Conservation (phyloP, 176 grass and related monocot species). For the Zoysia japonica region DNA sequence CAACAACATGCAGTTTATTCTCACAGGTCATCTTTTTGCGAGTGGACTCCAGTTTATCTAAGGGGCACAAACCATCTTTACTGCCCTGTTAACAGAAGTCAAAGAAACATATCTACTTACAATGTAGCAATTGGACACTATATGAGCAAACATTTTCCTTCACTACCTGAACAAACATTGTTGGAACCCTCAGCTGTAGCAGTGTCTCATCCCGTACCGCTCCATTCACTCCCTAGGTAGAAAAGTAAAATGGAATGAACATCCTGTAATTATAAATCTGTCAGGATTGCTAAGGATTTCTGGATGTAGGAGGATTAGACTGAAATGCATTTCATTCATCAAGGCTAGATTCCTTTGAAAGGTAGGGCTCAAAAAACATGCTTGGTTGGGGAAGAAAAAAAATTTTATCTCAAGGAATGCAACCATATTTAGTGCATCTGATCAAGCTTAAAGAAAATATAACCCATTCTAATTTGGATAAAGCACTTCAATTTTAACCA, state of each 20-base stretch:
- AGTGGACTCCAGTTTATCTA: conserved; percentile 66
- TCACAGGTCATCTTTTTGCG: conserved; percentile 69
- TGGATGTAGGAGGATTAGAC: neutral
- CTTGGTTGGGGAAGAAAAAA: neutral
- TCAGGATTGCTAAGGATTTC: neutral
- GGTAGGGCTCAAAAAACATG: neutral
- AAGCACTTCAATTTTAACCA: neutral
- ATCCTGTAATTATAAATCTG: neutral
- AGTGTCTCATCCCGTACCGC: conserved; percentile 63
- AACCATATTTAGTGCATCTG: neutral
- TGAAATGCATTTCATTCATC: neutral
- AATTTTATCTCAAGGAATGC: neutral
- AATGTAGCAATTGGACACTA: neutral
- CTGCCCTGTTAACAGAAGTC: conserved; percentile 52
- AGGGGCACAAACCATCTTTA: conserved; percentile 81
- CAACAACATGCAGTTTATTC: conserved; percentile 73
- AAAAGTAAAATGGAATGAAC: conserved; percentile 24
- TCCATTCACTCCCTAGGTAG: conserved; percentile 70
- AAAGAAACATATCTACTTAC: neutral
- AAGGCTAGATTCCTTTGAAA: neutral
- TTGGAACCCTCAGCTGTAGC: conserved; percentile 69
- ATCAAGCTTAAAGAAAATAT: neutral
- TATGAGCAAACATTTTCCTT: conserved; percentile 21
- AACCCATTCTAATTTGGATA: neutral
- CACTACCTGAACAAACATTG: conserved; percentile 83